Evolutionary conservation across 164 flowering plant genomes (phyloP).

Genomic region (Liquidambar formosana): DNA sequence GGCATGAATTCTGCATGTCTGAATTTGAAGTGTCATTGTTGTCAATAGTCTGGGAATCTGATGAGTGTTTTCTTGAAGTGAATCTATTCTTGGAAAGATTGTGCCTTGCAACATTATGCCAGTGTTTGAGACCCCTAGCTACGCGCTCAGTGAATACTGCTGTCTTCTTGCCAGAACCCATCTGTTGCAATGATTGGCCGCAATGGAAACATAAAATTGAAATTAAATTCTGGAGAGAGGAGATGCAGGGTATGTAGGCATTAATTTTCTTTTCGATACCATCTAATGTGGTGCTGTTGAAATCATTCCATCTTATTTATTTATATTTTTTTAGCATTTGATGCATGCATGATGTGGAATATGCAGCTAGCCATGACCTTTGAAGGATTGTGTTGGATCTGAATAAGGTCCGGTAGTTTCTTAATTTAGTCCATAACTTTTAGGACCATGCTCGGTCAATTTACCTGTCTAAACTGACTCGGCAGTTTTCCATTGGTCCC

Average conservation of each 20-base stretch:
- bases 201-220: background rate
- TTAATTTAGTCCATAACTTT: too few relatives aligned
- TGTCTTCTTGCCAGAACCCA: constrained; percentile 19
- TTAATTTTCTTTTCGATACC: background rate
- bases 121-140: constrained; percentile 13
- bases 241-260: background rate
- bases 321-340: too few relatives aligned
- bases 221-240: background rate
- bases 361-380: too few relatives aligned
- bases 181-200: constrained; percentile 6
- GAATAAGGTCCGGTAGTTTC: too few relatives aligned
- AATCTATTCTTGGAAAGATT: constrained; percentile 26
- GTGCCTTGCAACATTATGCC: constrained; percentile 24
- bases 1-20: constrained; percentile 11
- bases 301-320: background rate
- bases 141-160: constrained; percentile 18
- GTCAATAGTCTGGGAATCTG: constrained; percentile 12
- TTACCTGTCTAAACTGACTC: too few relatives aligned
- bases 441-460: too few relatives aligned
- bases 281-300: background rate
- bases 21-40: constrained; percentile 13
- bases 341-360: too few relatives aligned
- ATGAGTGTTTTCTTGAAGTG: constrained; percentile 12
- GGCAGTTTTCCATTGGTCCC: too few relatives aligned
- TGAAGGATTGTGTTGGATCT: too few relatives aligned